Percentiles rank a stretch among this genome's conserved stretches.
phyloP scores from a whole-genome alignment of 202 grass and related monocot genomes.

The Brachypodium distachyon region DNA sequence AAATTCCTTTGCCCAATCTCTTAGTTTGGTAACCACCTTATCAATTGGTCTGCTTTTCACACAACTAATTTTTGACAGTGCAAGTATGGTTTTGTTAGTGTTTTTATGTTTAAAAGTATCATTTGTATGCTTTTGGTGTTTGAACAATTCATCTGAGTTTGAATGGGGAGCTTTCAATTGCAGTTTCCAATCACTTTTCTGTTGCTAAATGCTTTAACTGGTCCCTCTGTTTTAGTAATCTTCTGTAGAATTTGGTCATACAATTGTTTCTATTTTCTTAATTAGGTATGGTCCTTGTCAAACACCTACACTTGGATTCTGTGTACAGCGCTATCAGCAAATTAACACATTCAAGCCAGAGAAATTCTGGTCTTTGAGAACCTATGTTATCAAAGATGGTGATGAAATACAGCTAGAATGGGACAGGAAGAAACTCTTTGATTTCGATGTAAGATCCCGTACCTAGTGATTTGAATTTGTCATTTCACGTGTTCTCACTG shows the following conservation, averaged over 20 bases:
- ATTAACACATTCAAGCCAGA: constrained; percentile 98
- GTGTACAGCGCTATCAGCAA: constrained; percentile 88
- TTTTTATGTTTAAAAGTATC: background rate
- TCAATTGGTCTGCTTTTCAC: background rate
- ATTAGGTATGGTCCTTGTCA: constrained; percentile 96
- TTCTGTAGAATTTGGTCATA: background rate
- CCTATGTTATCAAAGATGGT: constrained; percentile 68
- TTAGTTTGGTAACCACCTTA: background rate
- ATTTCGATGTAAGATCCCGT: constrained; percentile 66
- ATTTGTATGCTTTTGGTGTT: constrained; percentile 1
- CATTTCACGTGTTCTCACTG: background rate
- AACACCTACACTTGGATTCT: constrained; percentile 93
- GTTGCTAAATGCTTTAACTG: background rate
- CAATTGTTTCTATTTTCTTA: constrained; percentile 6
- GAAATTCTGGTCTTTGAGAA: constrained; percentile 93
- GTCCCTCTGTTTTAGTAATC: background rate
- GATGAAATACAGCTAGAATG: constrained; percentile 82
- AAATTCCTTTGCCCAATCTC: background rate
- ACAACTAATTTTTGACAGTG: background rate
- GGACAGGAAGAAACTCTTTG: constrained; percentile 82
- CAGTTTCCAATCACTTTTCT: background rate
- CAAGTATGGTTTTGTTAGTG: background rate
- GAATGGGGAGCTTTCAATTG: background rate
- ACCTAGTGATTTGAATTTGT: constrained; percentile 9
- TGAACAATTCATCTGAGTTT: background rate